A percentile compares a stretch with the other conserved stretches of the same genome.
Evolutionary conservation across 2,329 filamentous ascomycete genomes (phyloP).

Genomic region (Coniella vitis): DNA sequence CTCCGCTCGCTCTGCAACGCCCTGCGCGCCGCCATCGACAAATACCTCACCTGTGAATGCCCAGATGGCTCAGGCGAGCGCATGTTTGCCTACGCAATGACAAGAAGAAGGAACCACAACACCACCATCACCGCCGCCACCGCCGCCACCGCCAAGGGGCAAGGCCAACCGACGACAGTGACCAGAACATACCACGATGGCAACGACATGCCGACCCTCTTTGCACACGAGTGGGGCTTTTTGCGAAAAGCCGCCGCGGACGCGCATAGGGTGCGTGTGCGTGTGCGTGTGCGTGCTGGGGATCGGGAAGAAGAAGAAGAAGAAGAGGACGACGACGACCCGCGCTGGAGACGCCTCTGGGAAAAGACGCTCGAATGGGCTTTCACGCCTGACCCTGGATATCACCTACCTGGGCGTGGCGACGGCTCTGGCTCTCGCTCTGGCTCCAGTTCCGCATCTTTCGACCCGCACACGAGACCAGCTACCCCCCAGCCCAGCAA

Average conservation of each 20-base stretch:
- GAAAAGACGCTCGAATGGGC: conserved; percentile 17
- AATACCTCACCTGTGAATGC: background rate
- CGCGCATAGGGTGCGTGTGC: no score
- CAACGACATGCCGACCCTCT: conserved; percentile 19
- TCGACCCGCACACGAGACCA: no score
- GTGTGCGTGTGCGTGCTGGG: no score
- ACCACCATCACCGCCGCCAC: no score
- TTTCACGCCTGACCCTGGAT: conserved; percentile 11
- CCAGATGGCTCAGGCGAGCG: background rate
- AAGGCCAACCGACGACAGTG: no score
- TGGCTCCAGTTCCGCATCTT: no score
- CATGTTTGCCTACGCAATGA: conserved; percentile 16
- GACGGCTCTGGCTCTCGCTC: no score
- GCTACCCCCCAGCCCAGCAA: background rate
- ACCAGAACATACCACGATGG: conserved; percentile 17
- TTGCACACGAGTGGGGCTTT: conserved; percentile 16
- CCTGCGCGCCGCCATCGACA: background rate
- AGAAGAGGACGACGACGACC: background rate
- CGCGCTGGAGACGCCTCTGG: conserved; percentile 5
- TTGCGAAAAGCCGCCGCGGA: background rate
- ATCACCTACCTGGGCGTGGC: background rate
- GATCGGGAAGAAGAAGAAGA: background rate
- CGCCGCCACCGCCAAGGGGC: no score
- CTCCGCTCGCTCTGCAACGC: background rate
- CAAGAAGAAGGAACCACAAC: no score